These are phyloP conservation scores for Cutaneotrichosporon sp. DNA, from an alignment of 1,284 basidiomycete species.

Conservation along the genomic window DNA sequence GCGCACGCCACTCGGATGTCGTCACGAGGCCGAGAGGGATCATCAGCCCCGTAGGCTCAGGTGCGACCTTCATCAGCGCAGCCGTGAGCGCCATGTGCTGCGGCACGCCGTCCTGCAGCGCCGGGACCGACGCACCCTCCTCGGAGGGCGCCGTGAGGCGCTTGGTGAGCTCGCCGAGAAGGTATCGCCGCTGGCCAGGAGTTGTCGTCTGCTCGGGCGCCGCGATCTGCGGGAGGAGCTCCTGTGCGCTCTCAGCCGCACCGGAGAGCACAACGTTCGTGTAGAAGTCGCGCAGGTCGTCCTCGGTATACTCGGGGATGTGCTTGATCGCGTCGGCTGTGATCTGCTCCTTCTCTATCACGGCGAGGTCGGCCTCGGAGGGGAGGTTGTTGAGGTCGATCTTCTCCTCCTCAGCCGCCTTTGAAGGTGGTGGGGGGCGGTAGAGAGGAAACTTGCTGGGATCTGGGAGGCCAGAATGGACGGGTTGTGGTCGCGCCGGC, in stretches of 20 bases:
- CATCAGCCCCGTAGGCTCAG: conserved; percentile 8
- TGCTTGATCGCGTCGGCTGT: conserved; percentile 23
- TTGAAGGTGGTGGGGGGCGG: conserved; percentile 9
- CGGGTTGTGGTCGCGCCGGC: not conserved
- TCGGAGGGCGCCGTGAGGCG: conserved; percentile 4
- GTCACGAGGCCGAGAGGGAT: conserved; percentile 42
- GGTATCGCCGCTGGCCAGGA: conserved; percentile 5
- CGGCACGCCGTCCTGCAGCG: conserved; percentile 15
- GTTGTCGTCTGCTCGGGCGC: conserved; percentile 13
- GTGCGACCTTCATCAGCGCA: conserved; percentile 11
- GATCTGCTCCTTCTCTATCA: conserved; percentile 26
- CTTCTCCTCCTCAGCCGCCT: conserved; percentile 12
- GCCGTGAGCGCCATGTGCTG: conserved; percentile 25
- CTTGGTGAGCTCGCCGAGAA: conserved; percentile 12
- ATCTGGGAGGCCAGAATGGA: conserved; percentile 9
- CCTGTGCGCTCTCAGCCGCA: conserved; percentile 12
- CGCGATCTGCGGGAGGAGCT: conserved; percentile 14
- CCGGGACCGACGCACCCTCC: not conserved
- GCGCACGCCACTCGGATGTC: conserved; percentile 38
- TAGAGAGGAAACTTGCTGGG: conserved; percentile 24
- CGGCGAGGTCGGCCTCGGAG: conserved; percentile 23
- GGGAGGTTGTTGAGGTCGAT: conserved; percentile 26
- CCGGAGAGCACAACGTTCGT: conserved; percentile 34
- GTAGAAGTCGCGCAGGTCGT: conserved; percentile 39
- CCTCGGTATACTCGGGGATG: conserved; percentile 33